Base-by-base conservation (phyloP, 495 filamentous ascomycete genomes). In the Podospora pseudoanserina region DNA sequence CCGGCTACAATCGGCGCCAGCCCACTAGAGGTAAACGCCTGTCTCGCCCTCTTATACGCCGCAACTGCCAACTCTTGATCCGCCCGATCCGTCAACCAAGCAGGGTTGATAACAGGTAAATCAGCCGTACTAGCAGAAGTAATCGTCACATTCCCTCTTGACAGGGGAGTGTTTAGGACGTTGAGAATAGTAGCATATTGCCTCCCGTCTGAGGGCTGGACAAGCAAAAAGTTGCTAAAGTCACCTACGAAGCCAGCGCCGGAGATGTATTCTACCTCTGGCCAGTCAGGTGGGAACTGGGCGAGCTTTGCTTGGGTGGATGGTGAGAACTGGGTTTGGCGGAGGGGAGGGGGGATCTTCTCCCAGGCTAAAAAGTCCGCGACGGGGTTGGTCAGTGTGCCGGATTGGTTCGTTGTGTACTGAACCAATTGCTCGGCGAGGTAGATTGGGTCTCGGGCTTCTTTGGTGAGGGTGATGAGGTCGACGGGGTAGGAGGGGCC, bases 401-500 rank as follows among this genome's bases (percentile, higher is more conserved):
- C 86, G 20, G 69, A 72, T 3, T 70, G 69, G 20, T 76, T 69
- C 3, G 56, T 63, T 44, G 74, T 73, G 68, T 76, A 80, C 20
- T 77, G 64, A 18, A 69, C 18, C 16, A 76, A 65, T 20, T 63
- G 60, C 44, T 63, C 70, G 7, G 68, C 67, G 7, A 55, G 63
- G 53, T 79, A 78, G 60, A 85, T 71, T 3, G 74, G 72, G 34
- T 67, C 61, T 0, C 90, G 85, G 23, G 58, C 58, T 60, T 60
- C 58, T 15, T 27, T 20, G 58, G 58, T 60, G 18, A 90, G 87
- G 28, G 87, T 85, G 39, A 93, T 78, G 78, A 91, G 90, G 70
- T 93, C 89, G 54, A 90, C 87, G 11, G 91, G 91, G 71, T 93
- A 60, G n/a, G 58, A 60, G 19, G 58, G 58, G 19, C 58, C 58